These are phyloP conservation scores for Pilaira anomala DNA, from an alignment of 192 early-diverging fungal genomes.

Conservation along the genomic window DNA sequence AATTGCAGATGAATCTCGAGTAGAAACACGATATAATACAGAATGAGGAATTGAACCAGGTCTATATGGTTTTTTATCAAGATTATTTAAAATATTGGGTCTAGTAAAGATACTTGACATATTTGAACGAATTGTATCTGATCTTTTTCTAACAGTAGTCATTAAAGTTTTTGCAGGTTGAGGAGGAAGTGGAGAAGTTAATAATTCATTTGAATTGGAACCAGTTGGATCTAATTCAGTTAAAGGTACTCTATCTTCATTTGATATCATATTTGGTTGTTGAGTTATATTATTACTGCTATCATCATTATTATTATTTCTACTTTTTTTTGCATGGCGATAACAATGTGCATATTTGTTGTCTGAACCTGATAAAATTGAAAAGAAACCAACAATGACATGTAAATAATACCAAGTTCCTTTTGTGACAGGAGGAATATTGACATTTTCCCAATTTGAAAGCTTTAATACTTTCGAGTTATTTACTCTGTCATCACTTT, in stretches of 20 bases:
- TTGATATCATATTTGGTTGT: conserved; percentile 1
- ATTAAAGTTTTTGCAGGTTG: conserved; percentile 16
- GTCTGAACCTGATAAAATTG: conserved; percentile 22
- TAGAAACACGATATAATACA: conserved; percentile 32
- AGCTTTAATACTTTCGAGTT: conserved; percentile 54
- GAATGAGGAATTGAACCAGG: conserved; percentile 46
- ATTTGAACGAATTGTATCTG: conserved; percentile 29
- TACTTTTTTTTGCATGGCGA: background rate
- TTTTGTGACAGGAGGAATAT: conserved; percentile 29
- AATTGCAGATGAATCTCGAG: background rate
- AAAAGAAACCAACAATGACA: conserved; percentile 21
- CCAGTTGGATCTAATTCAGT: conserved; percentile 1
- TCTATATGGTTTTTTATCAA: conserved; percentile 27
- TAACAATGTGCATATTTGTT: conserved; percentile 26
- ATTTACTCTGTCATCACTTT: conserved; percentile 83
- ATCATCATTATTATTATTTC: background rate
- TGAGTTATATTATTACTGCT: background rate
- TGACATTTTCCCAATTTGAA: conserved; percentile 62
- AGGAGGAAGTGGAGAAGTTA: background rate
- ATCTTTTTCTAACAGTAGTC: conserved; percentile 18
- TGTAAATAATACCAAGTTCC: conserved; percentile 12
- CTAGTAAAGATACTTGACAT: conserved; percentile 24
- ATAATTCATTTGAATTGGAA: background rate
- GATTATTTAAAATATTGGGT: conserved; percentile 1
- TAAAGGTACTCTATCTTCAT: conserved; percentile 9